Percentiles rank a stretch among this genome's conserved stretches.
These are phyloP conservation scores for Globisporangium takayamanum DNA, from an alignment of 352 stramenopile species.

Conservation along the genomic window DNA sequence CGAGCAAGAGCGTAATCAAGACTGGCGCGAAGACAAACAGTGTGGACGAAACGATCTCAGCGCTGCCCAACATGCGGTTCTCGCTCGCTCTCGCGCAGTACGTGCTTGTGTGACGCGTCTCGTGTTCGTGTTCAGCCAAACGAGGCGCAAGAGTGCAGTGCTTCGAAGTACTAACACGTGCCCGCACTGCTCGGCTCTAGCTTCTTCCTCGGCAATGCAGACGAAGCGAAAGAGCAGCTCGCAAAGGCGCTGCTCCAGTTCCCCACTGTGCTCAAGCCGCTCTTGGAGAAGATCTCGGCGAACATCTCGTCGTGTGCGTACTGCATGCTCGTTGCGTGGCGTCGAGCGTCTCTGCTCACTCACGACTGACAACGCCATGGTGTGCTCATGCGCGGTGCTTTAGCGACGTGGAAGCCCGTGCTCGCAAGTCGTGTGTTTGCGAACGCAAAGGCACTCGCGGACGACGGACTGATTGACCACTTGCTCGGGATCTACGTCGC, in stretches of 20 bases:
- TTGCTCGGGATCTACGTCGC: constrained; percentile 79
- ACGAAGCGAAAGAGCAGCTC: constrained; percentile 53
- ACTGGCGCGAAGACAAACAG: constrained; percentile 16
- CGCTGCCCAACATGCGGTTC: constrained; percentile 68
- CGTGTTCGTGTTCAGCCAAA: no score
- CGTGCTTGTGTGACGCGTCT: constrained; percentile 1
- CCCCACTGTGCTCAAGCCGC: constrained; percentile 58
- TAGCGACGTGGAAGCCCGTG: constrained; percentile 67
- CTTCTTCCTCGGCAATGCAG: constrained; percentile 55
- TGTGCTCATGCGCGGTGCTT: background rate
- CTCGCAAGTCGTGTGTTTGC: constrained; percentile 71
- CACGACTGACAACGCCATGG: background rate
- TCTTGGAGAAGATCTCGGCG: constrained; percentile 69
- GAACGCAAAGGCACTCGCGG: constrained; percentile 55
- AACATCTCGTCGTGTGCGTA: constrained; percentile 58
- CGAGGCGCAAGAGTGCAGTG: no score
- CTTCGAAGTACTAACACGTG: background rate
- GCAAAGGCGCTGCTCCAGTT: constrained; percentile 58
- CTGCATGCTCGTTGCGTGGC: background rate
- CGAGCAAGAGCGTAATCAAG: constrained; percentile 10
- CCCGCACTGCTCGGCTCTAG: constrained; percentile 16
- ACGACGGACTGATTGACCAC: constrained; percentile 55
- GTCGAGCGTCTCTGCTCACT: no score
- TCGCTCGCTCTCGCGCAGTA: constrained; percentile 73
- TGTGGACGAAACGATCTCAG: constrained; percentile 22